These are phyloP conservation scores for Fremontodendron californicum DNA, from an alignment of 345 rosid genomes.

Conservation along the genomic window DNA sequence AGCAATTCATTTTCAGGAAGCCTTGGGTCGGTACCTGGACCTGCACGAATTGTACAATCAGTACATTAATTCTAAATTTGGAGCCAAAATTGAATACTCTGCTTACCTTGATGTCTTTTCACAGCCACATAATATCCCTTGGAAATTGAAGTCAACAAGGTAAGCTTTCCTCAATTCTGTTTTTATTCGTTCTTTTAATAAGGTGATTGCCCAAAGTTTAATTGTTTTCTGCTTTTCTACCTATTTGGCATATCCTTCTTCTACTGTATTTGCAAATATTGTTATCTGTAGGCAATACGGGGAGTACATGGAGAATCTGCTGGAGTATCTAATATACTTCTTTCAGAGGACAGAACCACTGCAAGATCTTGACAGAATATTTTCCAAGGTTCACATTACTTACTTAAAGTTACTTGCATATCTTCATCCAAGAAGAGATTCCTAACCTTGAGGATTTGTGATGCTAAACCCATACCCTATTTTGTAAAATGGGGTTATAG, in stretches of 20 bases:
- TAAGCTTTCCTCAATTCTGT: conserved; percentile 19
- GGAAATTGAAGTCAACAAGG: conserved; percentile 66
- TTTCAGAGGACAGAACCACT: conserved; percentile 88
- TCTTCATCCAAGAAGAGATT: background rate
- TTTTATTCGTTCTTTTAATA: background rate
- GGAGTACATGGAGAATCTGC: conserved; percentile 68
- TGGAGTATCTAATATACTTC: conserved; percentile 67
- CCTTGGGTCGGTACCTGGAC: conserved; percentile 76
- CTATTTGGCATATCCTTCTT: conserved; percentile 22
- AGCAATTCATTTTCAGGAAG: conserved; percentile 54
- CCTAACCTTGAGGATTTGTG: background rate
- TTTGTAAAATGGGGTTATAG: background rate
- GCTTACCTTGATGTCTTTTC: conserved; percentile 78
- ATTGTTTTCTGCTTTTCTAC: background rate
- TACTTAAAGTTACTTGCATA: background rate
- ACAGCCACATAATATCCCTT: conserved; percentile 53
- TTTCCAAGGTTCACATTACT: conserved; percentile 52
- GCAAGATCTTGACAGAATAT: conserved; percentile 83
- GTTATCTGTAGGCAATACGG: conserved; percentile 59
- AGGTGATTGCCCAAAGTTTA: background rate
- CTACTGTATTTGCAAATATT: background rate
- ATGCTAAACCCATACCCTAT: background rate
- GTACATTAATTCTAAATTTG: conserved; percentile 79
- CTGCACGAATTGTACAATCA: conserved; percentile 85
- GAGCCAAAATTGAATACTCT: conserved; percentile 77